phyloP scores from a whole-genome alignment of 108 stramenopile species.

The Ochromonas danica region DNA sequence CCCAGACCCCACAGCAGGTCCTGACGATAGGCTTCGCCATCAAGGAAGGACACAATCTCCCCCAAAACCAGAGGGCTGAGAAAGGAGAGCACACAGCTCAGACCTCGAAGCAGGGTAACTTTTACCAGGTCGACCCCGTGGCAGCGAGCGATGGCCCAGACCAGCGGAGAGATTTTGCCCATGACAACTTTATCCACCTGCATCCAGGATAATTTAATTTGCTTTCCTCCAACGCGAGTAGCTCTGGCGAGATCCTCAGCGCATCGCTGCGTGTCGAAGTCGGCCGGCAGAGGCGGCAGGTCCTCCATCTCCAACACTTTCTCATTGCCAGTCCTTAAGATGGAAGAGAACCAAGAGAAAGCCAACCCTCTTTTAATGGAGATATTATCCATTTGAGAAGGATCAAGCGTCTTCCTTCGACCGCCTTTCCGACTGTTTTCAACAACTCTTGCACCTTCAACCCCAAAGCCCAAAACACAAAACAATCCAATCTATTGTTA shows the following conservation, averaged over 20 bases:
- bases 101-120: too few relatives aligned
- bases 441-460: too few relatives aligned
- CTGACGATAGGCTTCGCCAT: not conserved
- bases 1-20: not conserved
- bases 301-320: slow-evolving; percentile 43
- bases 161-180: too few relatives aligned
- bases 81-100: slow-evolving; percentile 18
- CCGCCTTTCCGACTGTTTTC: too few relatives aligned
- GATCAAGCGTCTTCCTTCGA: too few relatives aligned
- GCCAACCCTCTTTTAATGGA: too few relatives aligned
- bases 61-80: slow-evolving; percentile 18
- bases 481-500: too few relatives aligned
- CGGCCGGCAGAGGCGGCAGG: slow-evolving; percentile 35
- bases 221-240: not conserved
- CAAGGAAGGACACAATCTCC: not conserved
- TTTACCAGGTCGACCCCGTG: too few relatives aligned
- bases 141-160: too few relatives aligned
- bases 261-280: slow-evolving; percentile 38
- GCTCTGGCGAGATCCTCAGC: slow-evolving; percentile 25
- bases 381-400: too few relatives aligned
- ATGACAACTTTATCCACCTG: too few relatives aligned
- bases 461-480: too few relatives aligned
- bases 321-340: slow-evolving; percentile 40
- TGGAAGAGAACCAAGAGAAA: slow-evolving; percentile 44
- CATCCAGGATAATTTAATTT: slow-evolving; percentile 8